Evolutionary conservation across 169 alveolate genomes (phyloP).

Genomic region (Babesia gibsoni): DNA sequence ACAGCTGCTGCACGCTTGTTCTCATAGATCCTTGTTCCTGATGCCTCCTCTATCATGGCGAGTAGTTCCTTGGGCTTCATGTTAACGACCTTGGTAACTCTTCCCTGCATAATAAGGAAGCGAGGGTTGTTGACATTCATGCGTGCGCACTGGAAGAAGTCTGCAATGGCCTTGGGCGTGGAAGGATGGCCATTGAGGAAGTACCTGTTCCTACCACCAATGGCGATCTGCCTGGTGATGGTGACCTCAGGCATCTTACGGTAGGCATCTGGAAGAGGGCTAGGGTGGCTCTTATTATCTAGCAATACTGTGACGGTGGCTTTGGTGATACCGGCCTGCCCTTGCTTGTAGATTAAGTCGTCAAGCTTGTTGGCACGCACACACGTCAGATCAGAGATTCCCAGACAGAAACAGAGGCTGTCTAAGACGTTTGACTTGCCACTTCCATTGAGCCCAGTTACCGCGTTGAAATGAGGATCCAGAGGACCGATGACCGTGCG

Average conservation of each 20-base stretch:
- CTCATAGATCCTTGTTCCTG: slow-evolving; percentile 96
- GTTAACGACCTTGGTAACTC: slow-evolving; percentile 95
- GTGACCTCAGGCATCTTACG: slow-evolving; percentile 83
- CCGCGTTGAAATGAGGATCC: slow-evolving; percentile 97
- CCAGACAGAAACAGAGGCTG: slow-evolving; percentile 96
- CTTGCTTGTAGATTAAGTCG: slow-evolving; percentile 97
- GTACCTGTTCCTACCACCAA: slow-evolving; percentile 94
- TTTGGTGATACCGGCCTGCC: slow-evolving; percentile 97
- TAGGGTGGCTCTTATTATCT: slow-evolving; percentile 84
- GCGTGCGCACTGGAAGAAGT: slow-evolving; percentile 91
- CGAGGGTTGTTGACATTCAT: slow-evolving; percentile 98
- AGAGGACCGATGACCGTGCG: slow-evolving; percentile 89
- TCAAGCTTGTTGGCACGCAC: slow-evolving; percentile 91
- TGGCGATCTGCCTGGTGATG: slow-evolving; percentile 89
- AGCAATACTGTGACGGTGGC: slow-evolving; percentile 96
- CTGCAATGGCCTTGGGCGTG: slow-evolving; percentile 89
- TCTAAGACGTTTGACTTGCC: slow-evolving; percentile 99
- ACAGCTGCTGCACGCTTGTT: slow-evolving; percentile 90
- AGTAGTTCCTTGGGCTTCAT: slow-evolving; percentile 96
- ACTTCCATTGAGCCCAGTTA: slow-evolving; percentile 98
- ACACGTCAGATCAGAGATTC: slow-evolving; percentile 84
- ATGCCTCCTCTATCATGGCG: slow-evolving; percentile 96
- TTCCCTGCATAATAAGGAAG: slow-evolving; percentile 96
- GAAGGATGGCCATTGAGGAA: slow-evolving; percentile 93
- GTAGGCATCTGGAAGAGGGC: slow-evolving; percentile 82